Evolutionary conservation across 2,329 filamentous ascomycete species (phyloP), one percentile per base, ranked within the genome.

Genomic region (Fusarium pilosicola): DNA sequence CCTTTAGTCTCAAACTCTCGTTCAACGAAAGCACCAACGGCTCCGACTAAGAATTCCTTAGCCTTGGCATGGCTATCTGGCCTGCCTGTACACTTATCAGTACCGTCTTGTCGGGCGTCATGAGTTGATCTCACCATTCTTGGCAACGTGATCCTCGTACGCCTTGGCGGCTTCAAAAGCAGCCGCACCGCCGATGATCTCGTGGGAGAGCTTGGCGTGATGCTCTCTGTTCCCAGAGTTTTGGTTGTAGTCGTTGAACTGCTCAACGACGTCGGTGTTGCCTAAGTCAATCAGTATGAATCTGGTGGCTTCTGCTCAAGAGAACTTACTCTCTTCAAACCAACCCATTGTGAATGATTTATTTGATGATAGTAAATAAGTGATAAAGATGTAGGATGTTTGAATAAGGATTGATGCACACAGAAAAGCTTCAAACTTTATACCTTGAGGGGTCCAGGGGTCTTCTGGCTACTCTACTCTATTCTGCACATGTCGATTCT

Each of bases 121-220:
- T 14, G 1, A 20, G 4, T n/a, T 41, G 11, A 12, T 3, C 54
- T 55, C 3, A 79, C 79, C 79, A 7, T 81, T 78, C 9, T 24
- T 41, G 14, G 74, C 76, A 8, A 74, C 72, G 8, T 81, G 79
- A 7, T 81, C 61, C 54, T 81, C 79, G 22, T 81, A 81, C 0
- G 76, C 76, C 70, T 80, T 81, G 48, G 79, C 79, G 1, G 79
- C 79, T 36, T 80, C 79, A 22, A 36, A 81, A 2, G 79, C 79
- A 11, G 79, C 79, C 0, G 79, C 79, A 17, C 79, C 79, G 3
- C 79, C 79, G 6, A 81, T 64, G 6, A 81, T 71, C 20, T 81
- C 79, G 49, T 81, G 79, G 13, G 77, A 73, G 63, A 80, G 78
- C 18, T 79, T 67, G 12, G 80, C 79, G 65, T 82, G 81, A 14